Percentiles rank a stretch among this genome's conserved stretches.
Evolutionary conservation across 208 protist genomes (phyloP).

Genomic region (Wallacemonas sp.): DNA sequence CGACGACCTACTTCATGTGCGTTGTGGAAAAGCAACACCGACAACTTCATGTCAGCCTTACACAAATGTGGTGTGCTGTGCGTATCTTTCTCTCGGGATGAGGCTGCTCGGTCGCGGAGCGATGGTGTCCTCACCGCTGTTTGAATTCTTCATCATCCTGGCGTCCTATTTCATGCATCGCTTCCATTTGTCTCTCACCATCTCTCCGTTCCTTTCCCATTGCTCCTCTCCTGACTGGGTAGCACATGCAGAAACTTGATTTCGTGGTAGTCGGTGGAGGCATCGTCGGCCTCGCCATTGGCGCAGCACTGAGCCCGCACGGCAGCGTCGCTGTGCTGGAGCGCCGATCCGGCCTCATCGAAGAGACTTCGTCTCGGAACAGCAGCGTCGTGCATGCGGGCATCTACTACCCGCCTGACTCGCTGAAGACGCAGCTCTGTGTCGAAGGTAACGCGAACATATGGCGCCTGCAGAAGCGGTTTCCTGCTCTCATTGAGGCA

Average conservation of each 20-base stretch:
- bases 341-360: conserved; percentile 24
- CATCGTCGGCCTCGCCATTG: conserved; percentile 49
- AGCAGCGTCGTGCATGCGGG: conserved; percentile 56
- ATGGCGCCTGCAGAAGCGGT: conserved; percentile 34
- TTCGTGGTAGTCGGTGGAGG: conserved; percentile 34
- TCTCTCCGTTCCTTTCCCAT: not conserved
- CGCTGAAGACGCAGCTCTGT: conserved; percentile 46
- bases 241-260: conserved; percentile 26
- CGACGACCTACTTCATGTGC: too few relatives aligned
- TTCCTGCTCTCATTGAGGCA: conserved; percentile 23
- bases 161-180: not conserved
- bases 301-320: conserved; percentile 33
- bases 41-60: too few relatives aligned
- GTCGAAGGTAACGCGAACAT: conserved; percentile 43
- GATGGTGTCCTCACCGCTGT: too few relatives aligned
- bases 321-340: conserved; percentile 41
- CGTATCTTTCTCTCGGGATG: too few relatives aligned
- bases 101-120: too few relatives aligned
- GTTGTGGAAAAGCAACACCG: too few relatives aligned
- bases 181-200: not conserved
- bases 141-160: too few relatives aligned
- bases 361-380: conserved; percentile 49
- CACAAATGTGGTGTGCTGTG: too few relatives aligned
- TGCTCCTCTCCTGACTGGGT: not conserved
- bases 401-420: conserved; percentile 49